Conservation (phyloP, 768 basidiomycete species). For the Leccinum ochraceum region DNA sequence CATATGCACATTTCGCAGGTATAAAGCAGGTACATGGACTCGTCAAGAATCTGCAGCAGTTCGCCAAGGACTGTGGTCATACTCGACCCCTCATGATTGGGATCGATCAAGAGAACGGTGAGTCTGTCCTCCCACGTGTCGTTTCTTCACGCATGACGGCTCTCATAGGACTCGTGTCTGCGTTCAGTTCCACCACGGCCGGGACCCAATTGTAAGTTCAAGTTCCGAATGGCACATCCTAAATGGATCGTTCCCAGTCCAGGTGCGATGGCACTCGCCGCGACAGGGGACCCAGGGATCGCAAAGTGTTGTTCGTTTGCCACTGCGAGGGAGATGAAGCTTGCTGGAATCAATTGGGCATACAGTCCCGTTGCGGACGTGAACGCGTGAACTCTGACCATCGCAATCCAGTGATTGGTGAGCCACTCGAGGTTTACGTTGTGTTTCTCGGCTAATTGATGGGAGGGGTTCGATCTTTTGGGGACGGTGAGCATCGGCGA, state of each 20-base stretch:
- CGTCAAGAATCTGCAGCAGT: slow-evolving; percentile 48
- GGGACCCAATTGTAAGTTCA: slow-evolving; percentile 67
- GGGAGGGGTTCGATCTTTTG: slow-evolving; percentile 67
- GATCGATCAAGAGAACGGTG: slow-evolving; percentile 78
- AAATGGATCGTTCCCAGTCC: slow-evolving; percentile 43
- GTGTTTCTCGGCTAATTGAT: not conserved
- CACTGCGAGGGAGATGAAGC: slow-evolving; percentile 55
- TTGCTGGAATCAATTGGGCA: slow-evolving; percentile 70
- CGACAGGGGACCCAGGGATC: slow-evolving; percentile 46
- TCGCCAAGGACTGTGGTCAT: slow-evolving; percentile 62
- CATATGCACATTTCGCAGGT: slow-evolving; percentile 36
- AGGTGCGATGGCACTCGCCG: slow-evolving; percentile 72
- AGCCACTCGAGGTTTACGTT: slow-evolving; percentile 11
- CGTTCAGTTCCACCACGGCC: slow-evolving; percentile 55
- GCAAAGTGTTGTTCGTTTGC: slow-evolving; percentile 50
- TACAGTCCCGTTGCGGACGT: slow-evolving; percentile 74
- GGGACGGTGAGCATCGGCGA: slow-evolving; percentile 48
- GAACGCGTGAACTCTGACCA: slow-evolving; percentile 73
- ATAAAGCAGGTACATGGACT: slow-evolving; percentile 51
- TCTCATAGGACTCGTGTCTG: slow-evolving; percentile 61
- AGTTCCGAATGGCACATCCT: slow-evolving; percentile 25
- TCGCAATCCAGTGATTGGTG: slow-evolving; percentile 71
- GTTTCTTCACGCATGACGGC: not conserved
- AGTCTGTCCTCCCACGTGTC: not conserved
- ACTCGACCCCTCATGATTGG: slow-evolving; percentile 59